phyloP scores from a whole-genome alignment of 2,329 filamentous ascomycete species.

The Colletotrichum sp. region DNA sequence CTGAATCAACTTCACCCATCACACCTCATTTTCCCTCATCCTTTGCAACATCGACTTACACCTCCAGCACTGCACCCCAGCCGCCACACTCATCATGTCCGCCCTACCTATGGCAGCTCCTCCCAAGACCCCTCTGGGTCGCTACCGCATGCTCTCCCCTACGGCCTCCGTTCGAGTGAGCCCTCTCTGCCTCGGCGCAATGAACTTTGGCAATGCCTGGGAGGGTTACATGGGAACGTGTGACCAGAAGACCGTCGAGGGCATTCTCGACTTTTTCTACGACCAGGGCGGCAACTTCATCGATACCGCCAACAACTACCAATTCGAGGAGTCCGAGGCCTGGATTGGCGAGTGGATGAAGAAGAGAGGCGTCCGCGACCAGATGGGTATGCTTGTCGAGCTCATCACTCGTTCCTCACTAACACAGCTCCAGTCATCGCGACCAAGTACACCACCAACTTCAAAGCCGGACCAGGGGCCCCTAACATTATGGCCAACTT shows the following conservation, averaged over 20 bases:
- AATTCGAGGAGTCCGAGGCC: slow-evolving; percentile 63
- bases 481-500: slow-evolving; percentile 55
- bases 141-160: slow-evolving; percentile 71
- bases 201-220: slow-evolving; percentile 69
- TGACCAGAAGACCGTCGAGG: slow-evolving; percentile 64
- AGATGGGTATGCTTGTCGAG: slow-evolving; percentile 55
- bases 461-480: slow-evolving; percentile 44
- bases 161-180: slow-evolving; percentile 71
- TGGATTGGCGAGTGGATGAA: slow-evolving; percentile 78
- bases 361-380: slow-evolving; percentile 65
- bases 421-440: slow-evolving; percentile 58
- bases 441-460: slow-evolving; percentile 72
- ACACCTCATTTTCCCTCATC: neutral
- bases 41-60: neutral
- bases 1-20: neutral
- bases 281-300: slow-evolving; percentile 74
- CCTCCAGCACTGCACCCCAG: neutral
- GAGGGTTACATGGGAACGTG: slow-evolving; percentile 66
- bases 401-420: neutral
- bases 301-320: slow-evolving; percentile 74
- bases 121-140: slow-evolving; percentile 64
- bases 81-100: slow-evolving; percentile 27
- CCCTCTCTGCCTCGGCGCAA: slow-evolving; percentile 68
- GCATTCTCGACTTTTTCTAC: slow-evolving; percentile 70
- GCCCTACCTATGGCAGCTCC: slow-evolving; percentile 45